Conservation (phyloP, 345 rosid genomes). For the Microthlaspi erraticum region DNA sequence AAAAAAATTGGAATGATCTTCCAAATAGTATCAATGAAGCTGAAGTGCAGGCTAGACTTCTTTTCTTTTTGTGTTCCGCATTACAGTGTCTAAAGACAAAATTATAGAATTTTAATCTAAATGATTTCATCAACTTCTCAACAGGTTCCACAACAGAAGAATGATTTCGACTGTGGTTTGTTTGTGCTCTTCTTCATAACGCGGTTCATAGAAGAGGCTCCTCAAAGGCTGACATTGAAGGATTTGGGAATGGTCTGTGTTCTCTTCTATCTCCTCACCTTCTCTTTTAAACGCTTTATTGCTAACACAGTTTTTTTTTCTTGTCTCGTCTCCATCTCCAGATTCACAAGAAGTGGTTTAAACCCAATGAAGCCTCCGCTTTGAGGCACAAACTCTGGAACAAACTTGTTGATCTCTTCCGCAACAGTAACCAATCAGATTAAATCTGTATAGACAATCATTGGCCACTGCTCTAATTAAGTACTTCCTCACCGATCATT, state of each 20-base stretch:
- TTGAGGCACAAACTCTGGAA: conserved; percentile 68
- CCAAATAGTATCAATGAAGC: conserved; percentile 60
- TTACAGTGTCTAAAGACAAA: background rate
- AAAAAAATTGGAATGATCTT: conserved; percentile 65
- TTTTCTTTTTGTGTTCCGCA: background rate
- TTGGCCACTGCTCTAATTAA: background rate
- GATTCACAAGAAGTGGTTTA: conserved; percentile 93
- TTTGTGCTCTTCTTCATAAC: conserved; percentile 85
- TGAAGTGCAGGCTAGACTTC: conserved; percentile 55
- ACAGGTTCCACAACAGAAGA: conserved; percentile 96
- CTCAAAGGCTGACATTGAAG: conserved; percentile 69
- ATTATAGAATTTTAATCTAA: background rate
- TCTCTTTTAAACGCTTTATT: conserved; percentile 17
- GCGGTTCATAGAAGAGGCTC: conserved; percentile 80
- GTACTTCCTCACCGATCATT: background rate
- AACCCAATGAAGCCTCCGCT: conserved; percentile 77
- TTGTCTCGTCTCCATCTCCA: conserved; percentile 35
- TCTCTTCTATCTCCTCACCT: background rate
- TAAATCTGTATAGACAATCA: conserved; percentile 18
- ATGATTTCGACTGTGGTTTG: conserved; percentile 92
- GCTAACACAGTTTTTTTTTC: background rate
- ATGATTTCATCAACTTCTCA: background rate
- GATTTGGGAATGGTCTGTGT: conserved; percentile 75
- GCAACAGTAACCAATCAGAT: conserved; percentile 36
- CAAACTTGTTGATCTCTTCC: conserved; percentile 57